Base-by-base conservation (phyloP, 2,329 filamentous ascomycete genomes). In the Hypoxylon sp. region DNA sequence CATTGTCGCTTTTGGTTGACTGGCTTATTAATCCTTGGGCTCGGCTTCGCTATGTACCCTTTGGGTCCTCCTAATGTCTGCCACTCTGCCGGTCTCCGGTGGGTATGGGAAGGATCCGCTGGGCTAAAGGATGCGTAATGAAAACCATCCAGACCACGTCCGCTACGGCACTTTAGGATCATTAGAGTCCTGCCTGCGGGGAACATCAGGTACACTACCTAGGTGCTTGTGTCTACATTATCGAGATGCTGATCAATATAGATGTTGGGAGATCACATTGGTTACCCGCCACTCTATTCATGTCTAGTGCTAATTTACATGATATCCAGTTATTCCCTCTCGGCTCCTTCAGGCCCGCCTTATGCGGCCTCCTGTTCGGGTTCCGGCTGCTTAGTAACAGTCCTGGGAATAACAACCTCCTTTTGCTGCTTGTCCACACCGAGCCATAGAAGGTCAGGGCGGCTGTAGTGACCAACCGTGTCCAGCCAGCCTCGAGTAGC, bases 371-470 rank as follows among this genome's bases (percentile, higher is more conserved):
- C 48, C 15, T 52, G 20, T 11, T 53, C 43, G 7, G 33, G 18
- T n/a, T 50, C 45, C n/a, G 48, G 33, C 23, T 48, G 38, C 13
- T 46, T 54, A 18, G 6, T 15, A 7, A 9, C 9, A 20, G 21
- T 13, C 27, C 37, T 58, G 9, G 54, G 42, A 38, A 54, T 18
- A 6, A 69, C 64, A 29, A 57, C 45, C 13, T 55, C 21, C 55
- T 69, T 70, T 24, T 57, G 40, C 31, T 58, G 50, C 43, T 45
- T 65, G 23, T 69, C 67, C 1, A 66, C 63, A 9, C 78, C 79
- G 17, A 83, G 65, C 80, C 80, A 83, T 50, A 83, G 68, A 60
- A 83, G 64, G 63, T 83, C 81, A 2, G 81, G 81, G 31, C 81
- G 69, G 43, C 74, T 77, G 57, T 83, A 83, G 69, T 83, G 81